phyloP scores from a whole-genome alignment of 345 rosid species.

The Syzygium aromaticum region DNA sequence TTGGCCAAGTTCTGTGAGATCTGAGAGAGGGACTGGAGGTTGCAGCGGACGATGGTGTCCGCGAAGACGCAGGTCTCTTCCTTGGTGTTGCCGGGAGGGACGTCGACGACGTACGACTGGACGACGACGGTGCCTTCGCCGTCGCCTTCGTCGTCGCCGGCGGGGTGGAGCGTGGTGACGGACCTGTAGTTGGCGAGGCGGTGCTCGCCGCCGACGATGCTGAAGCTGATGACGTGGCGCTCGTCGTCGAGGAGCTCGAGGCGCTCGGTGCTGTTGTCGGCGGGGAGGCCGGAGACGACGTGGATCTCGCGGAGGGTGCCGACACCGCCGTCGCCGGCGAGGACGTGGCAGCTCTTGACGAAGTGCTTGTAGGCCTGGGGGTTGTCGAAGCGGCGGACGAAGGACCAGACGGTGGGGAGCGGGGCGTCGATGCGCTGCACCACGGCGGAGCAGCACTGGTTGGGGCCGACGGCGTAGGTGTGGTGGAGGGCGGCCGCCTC shows the following conservation, averaged over 20 bases:
- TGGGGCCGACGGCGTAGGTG: constrained; percentile 23
- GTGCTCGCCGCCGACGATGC: constrained; percentile 54
- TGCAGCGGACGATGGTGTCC: constrained; percentile 73
- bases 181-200: constrained; percentile 47
- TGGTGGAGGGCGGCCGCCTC: constrained; percentile 34
- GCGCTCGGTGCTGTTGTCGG: constrained; percentile 38
- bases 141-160: constrained; percentile 15
- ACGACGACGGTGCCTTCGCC: constrained; percentile 63
- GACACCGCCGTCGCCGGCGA: constrained; percentile 36
- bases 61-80: constrained; percentile 73
- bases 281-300: constrained; percentile 55
- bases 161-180: constrained; percentile 42
- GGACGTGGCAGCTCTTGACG: constrained; percentile 44
- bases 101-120: constrained; percentile 83
- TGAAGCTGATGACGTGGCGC: constrained; percentile 45
- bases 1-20: constrained; percentile 39
- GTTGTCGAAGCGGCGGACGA: constrained; percentile 51
- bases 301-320: constrained; percentile 41
- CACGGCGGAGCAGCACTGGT: constrained; percentile 49
- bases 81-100: constrained; percentile 66
- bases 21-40: constrained; percentile 70
- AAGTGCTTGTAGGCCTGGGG: constrained; percentile 57
- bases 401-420: constrained; percentile 44
- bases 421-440: constrained; percentile 46
- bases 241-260: constrained; percentile 57